Evolutionary conservation across 495 filamentous ascomycete genomes (phyloP), one percentile per base, ranked within the genome.

Genomic region (Trichoderma asperelloides): DNA sequence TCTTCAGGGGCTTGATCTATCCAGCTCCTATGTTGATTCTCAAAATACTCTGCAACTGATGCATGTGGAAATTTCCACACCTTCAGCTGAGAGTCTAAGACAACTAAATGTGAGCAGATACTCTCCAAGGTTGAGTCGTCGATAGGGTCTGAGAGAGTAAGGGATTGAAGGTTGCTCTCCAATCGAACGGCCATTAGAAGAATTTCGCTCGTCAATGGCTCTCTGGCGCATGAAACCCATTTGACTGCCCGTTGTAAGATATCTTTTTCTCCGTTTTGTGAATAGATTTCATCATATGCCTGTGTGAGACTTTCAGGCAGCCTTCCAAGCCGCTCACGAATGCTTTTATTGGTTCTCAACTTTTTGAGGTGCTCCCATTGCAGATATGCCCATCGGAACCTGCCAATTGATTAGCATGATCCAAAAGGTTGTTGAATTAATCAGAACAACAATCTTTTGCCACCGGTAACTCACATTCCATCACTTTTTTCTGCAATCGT

Each of bases 11-110:
- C 47, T 21, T 23, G 23, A 51, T 23, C 21, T 51, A 51, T 25
- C 47, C 47, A 51, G 2, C 47, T 51, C 47, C 23, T 25, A 23
- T 51, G 47, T 9, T 21, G 47, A 25, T 51, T 4, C 18, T 51
- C 47, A 23, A 51, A 51, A 51, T 51, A 51, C 47, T 51, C 47
- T 51, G 47, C 47, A 25, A 51, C 47, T 51, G 47, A 51, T 51
- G 47, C 47, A 23, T 51, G 47, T n/a, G 47, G n/a, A 51, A 51
- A 51, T 23, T 7, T 51, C 47, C 47, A 51, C n/a, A 51, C 47
- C n/a, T 51, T 51, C 47, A 51, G 47, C 1, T 23, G 47, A 23
- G 47, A 21, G 18, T 51, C 47, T 51, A 51, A n/a, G 47, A 51
- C 47, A 25, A 51, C 47, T n/a, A 51, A 23, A 9, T 51, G 47